Percentiles rank a stretch among this genome's conserved stretches.
These are phyloP conservation scores for Camelina hispida DNA, from an alignment of 345 rosid genomes.

Conservation along the genomic window DNA sequence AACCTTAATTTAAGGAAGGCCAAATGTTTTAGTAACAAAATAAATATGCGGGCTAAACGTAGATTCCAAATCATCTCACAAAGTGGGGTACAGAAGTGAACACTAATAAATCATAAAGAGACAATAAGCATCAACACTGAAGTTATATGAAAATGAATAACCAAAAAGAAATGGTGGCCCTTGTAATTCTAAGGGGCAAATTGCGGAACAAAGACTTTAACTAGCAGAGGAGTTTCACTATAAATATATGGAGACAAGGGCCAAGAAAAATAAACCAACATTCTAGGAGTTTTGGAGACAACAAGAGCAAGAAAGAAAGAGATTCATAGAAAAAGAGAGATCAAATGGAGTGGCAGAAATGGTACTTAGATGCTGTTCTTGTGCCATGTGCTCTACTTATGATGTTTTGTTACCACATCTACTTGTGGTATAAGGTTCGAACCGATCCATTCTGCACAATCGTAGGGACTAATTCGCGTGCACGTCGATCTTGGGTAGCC, in stretches of 20 bases:
- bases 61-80: slow-evolving; percentile 24
- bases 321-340: slow-evolving; percentile 1
- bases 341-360: slow-evolving; percentile 49
- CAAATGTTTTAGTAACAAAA: slow-evolving; percentile 30
- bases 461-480: slow-evolving; percentile 71
- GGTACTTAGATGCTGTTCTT: slow-evolving; percentile 70
- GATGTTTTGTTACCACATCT: slow-evolving; percentile 60
- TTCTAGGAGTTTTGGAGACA: slow-evolving; percentile 29
- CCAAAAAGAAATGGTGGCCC: slow-evolving; percentile 17
- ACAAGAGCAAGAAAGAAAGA: slow-evolving; percentile 22
- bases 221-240: slow-evolving; percentile 22
- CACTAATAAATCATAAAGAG: slow-evolving; percentile 35
- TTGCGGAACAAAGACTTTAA: slow-evolving; percentile 7
- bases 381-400: slow-evolving; percentile 67
- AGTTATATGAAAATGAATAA: slow-evolving; percentile 21
- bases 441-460: slow-evolving; percentile 78
- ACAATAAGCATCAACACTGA: not conserved
- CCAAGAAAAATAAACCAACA: slow-evolving; percentile 25
- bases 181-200: slow-evolving; percentile 34
- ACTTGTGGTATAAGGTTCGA: slow-evolving; percentile 75
- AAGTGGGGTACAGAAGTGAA: slow-evolving; percentile 45
- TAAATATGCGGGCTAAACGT: slow-evolving; percentile 20
- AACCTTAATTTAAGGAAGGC: slow-evolving; percentile 19
- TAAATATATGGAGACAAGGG: slow-evolving; percentile 37
- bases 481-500: slow-evolving; percentile 73